Evolutionary conservation across 495 filamentous ascomycete genomes (phyloP).

Genomic region (Daldinia grandis): DNA sequence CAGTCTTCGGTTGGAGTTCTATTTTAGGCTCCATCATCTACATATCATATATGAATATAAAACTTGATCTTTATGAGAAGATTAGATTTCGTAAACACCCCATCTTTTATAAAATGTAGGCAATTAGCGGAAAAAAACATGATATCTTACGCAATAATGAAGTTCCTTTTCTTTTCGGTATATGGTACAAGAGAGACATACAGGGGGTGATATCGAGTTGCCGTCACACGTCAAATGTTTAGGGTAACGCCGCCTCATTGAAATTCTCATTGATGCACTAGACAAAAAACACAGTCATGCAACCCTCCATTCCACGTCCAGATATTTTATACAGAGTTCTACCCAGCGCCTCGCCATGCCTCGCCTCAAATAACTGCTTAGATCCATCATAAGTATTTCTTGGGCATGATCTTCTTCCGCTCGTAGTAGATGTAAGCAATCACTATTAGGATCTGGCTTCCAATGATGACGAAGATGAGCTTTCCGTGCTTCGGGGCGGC

Average conservation of each 20-base stretch:
- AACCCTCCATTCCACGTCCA: constrained; percentile 33
- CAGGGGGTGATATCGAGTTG: not conserved
- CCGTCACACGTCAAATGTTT: not conserved
- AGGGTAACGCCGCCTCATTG: constrained; percentile 7
- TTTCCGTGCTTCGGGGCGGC: constrained; percentile 71
- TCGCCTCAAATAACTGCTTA: not conserved
- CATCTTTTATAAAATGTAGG: too few species aligned
- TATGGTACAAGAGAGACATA: not conserved
- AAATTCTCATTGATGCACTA: constrained; percentile 28
- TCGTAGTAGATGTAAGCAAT: constrained; percentile 83
- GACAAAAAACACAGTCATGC: constrained; percentile 17
- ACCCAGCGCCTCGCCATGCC: constrained; percentile 7
- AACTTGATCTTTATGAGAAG: not conserved
- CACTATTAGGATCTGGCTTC: constrained; percentile 75
- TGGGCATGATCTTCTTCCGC: constrained; percentile 77
- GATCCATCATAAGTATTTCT: constrained; percentile 81
- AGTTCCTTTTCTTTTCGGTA: not conserved
- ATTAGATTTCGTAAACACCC: not conserved
- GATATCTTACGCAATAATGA: not conserved
- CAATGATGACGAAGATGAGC: constrained; percentile 78
- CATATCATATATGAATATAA: too few species aligned
- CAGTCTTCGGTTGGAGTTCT: not conserved
- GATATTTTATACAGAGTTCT: constrained; percentile 42
- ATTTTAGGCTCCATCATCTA: too few species aligned
- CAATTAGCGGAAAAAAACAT: not conserved